phyloP scores from a whole-genome alignment of 768 basidiomycete species.

The Clitopilus hobsonii region DNA sequence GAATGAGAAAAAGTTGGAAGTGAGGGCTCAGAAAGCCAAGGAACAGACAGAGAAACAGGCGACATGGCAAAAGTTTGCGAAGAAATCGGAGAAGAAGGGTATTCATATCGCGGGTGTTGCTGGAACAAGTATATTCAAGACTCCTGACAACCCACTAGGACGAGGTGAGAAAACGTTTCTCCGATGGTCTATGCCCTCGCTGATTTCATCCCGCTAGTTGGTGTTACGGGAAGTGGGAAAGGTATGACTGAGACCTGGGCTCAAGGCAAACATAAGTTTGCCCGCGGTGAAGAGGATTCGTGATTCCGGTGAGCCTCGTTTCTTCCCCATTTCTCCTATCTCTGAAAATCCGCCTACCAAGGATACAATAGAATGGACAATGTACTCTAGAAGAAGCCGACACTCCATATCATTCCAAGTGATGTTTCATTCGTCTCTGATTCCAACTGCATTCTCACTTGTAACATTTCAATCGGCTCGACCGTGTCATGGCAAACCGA shows the following conservation, averaged over 20 bases:
- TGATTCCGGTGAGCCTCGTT: background rate
- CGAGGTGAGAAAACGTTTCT: constrained; percentile 50
- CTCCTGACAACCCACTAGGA: constrained; percentile 86
- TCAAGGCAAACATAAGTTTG: constrained; percentile 74
- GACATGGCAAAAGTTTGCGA: constrained; percentile 93
- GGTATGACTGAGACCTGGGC: constrained; percentile 78
- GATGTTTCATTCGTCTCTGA: constrained; percentile 22
- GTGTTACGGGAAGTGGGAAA: constrained; percentile 88
- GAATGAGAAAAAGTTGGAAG: constrained; percentile 90
- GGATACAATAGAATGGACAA: too few species aligned
- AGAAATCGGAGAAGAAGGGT: constrained; percentile 92
- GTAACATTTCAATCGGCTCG: constrained; percentile 11
- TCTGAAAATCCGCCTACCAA: too few species aligned
- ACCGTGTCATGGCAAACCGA: too few species aligned
- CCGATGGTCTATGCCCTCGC: constrained; percentile 7
- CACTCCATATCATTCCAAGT: constrained; percentile 20
- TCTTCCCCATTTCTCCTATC: too few species aligned
- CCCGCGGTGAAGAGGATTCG: background rate
- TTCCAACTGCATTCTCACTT: constrained; percentile 24
- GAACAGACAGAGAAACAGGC: constrained; percentile 82
- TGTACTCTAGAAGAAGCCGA: background rate
- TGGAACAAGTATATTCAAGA: constrained; percentile 92
- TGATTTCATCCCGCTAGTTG: constrained; percentile 46
- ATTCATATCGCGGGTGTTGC: constrained; percentile 84
- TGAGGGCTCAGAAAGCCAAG: constrained; percentile 78